Base-by-base conservation (phyloP, 2,329 filamentous ascomycete species). In the Ophiocordyceps sinensis region DNA sequence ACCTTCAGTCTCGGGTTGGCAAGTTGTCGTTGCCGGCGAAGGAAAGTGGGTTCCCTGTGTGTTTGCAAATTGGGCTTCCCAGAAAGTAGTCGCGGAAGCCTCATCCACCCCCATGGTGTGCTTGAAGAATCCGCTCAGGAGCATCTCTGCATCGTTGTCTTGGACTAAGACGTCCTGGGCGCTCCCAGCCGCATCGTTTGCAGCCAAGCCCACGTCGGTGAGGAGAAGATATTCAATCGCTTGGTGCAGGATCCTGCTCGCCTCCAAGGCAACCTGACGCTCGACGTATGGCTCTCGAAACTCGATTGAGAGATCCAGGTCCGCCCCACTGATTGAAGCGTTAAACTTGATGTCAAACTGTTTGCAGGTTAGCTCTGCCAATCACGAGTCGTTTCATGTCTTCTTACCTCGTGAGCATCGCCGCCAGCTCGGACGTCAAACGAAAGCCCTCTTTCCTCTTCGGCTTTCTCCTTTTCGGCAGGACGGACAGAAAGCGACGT, bases 401-500 rank as follows among this genome's bases (percentile, higher is more conserved):
- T 19, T 34, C 30, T 5, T 28, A 42, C 41, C 32, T 47, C 38
- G 12, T 43, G 40, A 1, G 53, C 41, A 14, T 50, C 49, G 29
- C 49, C 44, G 13, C 46, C 46, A 4, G 46, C 23, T 36, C 42
- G 1, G 31, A 41, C 13, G 41, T 44, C 38, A 39, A 41, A 32
- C 6, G 36, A 31, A 38, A 41, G 4, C 14, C 28, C 36, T 34
- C 29, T 7, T 8, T 31, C 28, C 1, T 5, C 14, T 4, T 12
- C 39, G 4, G 30, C 21, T 32, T 36, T 34, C n/a, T 15, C 19
- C 30, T 40, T 41, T n/a, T 35, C 40, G 10, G 36, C 41, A 15
- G 49, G 51, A 37, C 59, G 56, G 38, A 58, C 53, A 0, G 58
- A 59, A 8, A 61, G 48, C 1, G 53, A 49, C 4, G 51, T 58